Evolutionary conservation across 495 filamentous ascomycete genomes (phyloP).

Genomic region (Penicillium roqueforti): DNA sequence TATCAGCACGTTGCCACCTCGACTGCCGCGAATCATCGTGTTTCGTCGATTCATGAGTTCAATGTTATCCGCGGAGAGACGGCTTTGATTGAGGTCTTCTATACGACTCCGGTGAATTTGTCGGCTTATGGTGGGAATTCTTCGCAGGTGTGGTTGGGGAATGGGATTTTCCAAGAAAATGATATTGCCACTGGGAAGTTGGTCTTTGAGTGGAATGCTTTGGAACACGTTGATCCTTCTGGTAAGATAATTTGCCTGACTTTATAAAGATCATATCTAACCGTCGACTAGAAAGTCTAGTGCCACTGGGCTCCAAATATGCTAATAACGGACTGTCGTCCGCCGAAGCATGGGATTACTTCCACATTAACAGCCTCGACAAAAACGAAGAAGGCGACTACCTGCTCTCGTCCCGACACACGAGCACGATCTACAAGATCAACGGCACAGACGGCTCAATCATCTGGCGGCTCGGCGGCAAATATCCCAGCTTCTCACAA

Average conservation of each 20-base stretch:
- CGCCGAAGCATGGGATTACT: conserved; percentile 26
- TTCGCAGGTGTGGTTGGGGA: conserved; percentile 30
- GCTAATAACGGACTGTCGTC: not conserved
- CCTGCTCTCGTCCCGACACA: conserved; percentile 48
- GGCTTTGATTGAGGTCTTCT: conserved; percentile 29
- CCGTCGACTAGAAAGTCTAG: no score
- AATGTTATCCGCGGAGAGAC: conserved; percentile 35
- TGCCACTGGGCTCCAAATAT: not conserved
- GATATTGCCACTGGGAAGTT: conserved; percentile 31
- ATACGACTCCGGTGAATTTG: conserved; percentile 21
- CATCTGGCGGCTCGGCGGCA: conserved; percentile 50
- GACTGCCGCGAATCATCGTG: conserved; percentile 40
- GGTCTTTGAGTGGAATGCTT: conserved; percentile 34
- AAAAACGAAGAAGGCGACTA: conserved; percentile 41
- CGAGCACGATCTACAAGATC: conserved; percentile 46
- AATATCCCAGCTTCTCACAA: conserved; percentile 40
- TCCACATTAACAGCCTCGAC: conserved; percentile 28
- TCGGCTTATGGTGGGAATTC: conserved; percentile 25
- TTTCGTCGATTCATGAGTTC: conserved; percentile 48
- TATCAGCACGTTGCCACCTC: conserved; percentile 46
- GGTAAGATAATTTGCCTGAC: not conserved
- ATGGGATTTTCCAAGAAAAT: conserved; percentile 34
- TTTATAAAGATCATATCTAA: no score
- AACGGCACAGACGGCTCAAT: conserved; percentile 48
- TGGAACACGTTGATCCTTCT: conserved; percentile 30